phyloP scores from a whole-genome alignment of 495 filamentous ascomycete species.

The Penicillium salamii region DNA sequence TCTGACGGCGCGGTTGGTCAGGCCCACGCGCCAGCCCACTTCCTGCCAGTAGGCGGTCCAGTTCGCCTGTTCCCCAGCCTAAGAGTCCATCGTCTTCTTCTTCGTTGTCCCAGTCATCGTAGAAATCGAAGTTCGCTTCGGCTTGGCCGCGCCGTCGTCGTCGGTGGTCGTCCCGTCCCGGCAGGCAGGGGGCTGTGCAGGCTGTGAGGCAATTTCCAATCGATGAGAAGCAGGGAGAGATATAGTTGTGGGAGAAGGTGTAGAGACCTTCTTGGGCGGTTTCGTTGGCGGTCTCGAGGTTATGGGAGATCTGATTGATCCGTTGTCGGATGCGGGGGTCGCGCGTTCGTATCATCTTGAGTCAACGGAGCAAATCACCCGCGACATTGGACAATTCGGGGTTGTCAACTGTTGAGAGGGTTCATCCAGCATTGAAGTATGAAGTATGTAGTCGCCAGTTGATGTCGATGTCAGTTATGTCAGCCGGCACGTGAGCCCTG shows the following conservation, averaged over 20 bases:
- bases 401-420: too few species aligned
- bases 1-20: slow-evolving; percentile 68
- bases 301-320: slow-evolving; percentile 90
- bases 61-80: slow-evolving; percentile 77
- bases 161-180: slow-evolving; percentile 70
- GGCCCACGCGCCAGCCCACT: slow-evolving; percentile 52
- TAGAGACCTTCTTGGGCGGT: slow-evolving; percentile 85
- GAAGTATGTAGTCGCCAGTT: neutral
- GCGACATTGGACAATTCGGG: slow-evolving; percentile 7
- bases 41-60: slow-evolving; percentile 82
- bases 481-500: slow-evolving; percentile 28
- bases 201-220: slow-evolving; percentile 62
- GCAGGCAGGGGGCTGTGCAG: slow-evolving; percentile 71
- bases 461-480: slow-evolving; percentile 27
- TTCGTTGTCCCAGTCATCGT: slow-evolving; percentile 94
- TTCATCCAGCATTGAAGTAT: too few species aligned
- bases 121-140: slow-evolving; percentile 92
- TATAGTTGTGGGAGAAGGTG: slow-evolving; percentile 79
- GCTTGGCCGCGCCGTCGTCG: slow-evolving; percentile 65
- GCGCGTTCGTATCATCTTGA: slow-evolving; percentile 60
- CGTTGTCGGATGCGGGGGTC: slow-evolving; percentile 93
- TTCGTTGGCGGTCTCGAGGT: slow-evolving; percentile 88
- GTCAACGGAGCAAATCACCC: slow-evolving; percentile 13
- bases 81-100: slow-evolving; percentile 60
- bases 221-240: slow-evolving; percentile 74